Evolutionary conservation across 306 rosid genomes (phyloP).

Genomic region (Vigna radiata): DNA sequence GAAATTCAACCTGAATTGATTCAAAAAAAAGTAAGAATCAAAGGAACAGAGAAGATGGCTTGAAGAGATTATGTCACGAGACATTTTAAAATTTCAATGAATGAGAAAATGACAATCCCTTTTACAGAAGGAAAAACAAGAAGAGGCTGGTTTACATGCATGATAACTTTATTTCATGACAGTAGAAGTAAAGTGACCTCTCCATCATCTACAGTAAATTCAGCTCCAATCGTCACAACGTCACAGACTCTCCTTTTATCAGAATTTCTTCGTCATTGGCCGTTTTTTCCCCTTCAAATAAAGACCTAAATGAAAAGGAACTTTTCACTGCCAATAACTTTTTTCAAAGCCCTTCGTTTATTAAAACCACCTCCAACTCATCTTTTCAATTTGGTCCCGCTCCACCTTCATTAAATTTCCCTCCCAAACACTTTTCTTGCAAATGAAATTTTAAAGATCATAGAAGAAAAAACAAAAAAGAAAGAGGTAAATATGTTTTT

Average conservation of each 20-base stretch:
- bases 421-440: too few relatives aligned
- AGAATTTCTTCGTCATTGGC: constrained; percentile 46
- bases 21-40: background rate
- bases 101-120: constrained; percentile 32
- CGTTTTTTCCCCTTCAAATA: constrained; percentile 27
- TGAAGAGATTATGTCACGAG: background rate
- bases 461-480: too few relatives aligned
- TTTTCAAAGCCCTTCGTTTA: too few relatives aligned
- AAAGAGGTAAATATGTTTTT: too few relatives aligned
- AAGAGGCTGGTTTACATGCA: constrained; percentile 4
- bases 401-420: too few relatives aligned
- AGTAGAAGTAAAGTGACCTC: constrained; percentile 47
- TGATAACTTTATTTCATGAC: constrained; percentile 40
- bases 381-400: too few relatives aligned
- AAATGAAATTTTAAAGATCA: too few relatives aligned
- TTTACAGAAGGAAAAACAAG: constrained; percentile 23
- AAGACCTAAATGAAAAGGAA: background rate
- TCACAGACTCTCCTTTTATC: constrained; percentile 22
- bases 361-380: too few relatives aligned
- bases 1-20: too few relatives aligned
- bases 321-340: constrained; percentile 17
- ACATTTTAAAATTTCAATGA: constrained; percentile 43
- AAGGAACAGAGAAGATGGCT: background rate
- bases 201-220: constrained; percentile 39
- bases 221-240: constrained; percentile 39